Evolutionary conservation across 345 rosid species (phyloP).

Genomic region (Lumnitzera racemosa): DNA sequence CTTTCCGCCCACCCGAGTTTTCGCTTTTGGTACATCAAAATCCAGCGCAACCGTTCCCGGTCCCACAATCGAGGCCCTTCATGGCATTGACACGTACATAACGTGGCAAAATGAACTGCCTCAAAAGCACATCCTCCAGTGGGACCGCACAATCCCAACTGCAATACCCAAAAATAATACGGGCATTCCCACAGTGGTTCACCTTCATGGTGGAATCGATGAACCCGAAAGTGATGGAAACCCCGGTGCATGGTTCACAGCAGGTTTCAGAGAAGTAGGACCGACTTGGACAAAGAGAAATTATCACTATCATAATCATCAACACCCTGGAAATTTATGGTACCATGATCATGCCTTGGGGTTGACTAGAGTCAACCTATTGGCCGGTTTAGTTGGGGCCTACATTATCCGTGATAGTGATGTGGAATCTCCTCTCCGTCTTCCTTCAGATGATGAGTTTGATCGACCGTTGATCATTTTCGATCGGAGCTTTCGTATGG

Average conservation of each 20-base stretch:
- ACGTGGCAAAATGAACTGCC: constrained; percentile 19
- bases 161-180: constrained; percentile 7
- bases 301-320: constrained; percentile 11
- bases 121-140: constrained; percentile 13
- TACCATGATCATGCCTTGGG: constrained; percentile 21
- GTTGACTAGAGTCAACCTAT: constrained; percentile 17
- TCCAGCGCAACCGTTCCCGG: constrained; percentile 14
- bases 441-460: constrained; percentile 8
- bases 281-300: constrained; percentile 4
- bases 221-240: constrained; percentile 11
- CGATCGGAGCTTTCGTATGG: constrained; percentile 14
- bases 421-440: constrained; percentile 6
- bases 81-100: neutral
- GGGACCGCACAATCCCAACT: constrained; percentile 14
- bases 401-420: constrained; percentile 5
- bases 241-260: constrained; percentile 17
- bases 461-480: constrained; percentile 15
- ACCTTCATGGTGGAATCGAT: constrained; percentile 15
- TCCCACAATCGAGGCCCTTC: constrained; percentile 16
- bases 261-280: constrained; percentile 9
- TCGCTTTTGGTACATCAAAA: constrained; percentile 12
- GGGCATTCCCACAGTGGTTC: constrained; percentile 22
- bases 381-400: constrained; percentile 14
- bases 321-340: constrained; percentile 15
- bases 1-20: constrained; percentile 10